phyloP scores from a whole-genome alignment of 139 green algal genomes.

The Picocystis salinarum region DNA sequence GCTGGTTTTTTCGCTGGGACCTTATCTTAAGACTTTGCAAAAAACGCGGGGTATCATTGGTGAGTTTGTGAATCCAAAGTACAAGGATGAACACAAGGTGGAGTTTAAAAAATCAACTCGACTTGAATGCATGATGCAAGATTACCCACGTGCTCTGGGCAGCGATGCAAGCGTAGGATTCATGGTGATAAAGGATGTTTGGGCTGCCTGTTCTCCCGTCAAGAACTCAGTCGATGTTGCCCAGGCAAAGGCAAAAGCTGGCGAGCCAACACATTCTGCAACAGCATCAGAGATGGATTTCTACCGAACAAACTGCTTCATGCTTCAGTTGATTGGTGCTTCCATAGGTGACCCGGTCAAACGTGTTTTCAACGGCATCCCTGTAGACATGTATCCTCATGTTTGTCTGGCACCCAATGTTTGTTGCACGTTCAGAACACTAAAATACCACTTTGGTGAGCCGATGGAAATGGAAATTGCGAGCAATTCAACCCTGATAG shows the following conservation, averaged over 20 bases:
- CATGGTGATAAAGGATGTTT: slow-evolving; percentile 80
- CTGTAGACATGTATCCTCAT: background rate
- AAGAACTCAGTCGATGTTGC: slow-evolving; percentile 86
- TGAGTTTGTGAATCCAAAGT: slow-evolving; percentile 99
- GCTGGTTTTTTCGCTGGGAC: slow-evolving; percentile 58
- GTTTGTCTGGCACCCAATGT: background rate
- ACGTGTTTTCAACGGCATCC: background rate
- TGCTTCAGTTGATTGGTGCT: slow-evolving; percentile 8
- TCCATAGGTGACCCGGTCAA: background rate
- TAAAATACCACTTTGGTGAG: background rate
- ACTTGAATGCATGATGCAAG: slow-evolving; percentile 99
- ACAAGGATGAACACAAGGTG: slow-evolving; percentile 62
- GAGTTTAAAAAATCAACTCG: slow-evolving; percentile 84
- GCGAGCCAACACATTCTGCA: slow-evolving; percentile 71
- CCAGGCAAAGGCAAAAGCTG: slow-evolving; percentile 45
- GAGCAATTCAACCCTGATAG: background rate
- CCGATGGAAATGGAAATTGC: background rate
- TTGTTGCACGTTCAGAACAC: background rate
- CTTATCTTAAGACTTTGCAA: slow-evolving; percentile 50
- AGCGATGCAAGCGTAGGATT: slow-evolving; percentile 63
- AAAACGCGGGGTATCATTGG: slow-evolving; percentile 61
- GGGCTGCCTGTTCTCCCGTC: slow-evolving; percentile 84
- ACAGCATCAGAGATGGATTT: slow-evolving; percentile 64
- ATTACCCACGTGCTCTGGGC: slow-evolving; percentile 42
- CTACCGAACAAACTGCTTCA: slow-evolving; percentile 34